Evolutionary conservation across 257 asterid species (phyloP), one percentile per base, ranked within the genome.

Genomic region (Petunia axillaris): DNA sequence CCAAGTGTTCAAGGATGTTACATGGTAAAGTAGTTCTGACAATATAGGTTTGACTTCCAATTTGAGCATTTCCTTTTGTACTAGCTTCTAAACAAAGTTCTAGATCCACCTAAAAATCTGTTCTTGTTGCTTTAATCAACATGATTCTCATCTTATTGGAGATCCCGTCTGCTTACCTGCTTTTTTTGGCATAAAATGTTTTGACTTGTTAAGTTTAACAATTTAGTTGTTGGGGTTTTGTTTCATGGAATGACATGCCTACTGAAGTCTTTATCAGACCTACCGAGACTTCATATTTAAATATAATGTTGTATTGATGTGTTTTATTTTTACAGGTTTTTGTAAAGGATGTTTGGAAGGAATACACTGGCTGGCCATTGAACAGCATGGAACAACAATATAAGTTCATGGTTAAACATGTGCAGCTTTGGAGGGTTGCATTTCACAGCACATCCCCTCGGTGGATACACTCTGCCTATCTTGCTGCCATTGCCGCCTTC

Each of bases 311-410:
- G 3, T 6, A 7, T 8, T 41, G 57, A 16, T 70, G 37, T 35
- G 68, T n/a, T 35, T 25, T 1, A 41, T 44, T 60, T 6, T 6
- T 85, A 57, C 88, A 96, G 99, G 78, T 96, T 38, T 81, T 90
- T 11, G 93, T 96, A 53, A 96, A 94, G 87, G 99, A 96, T 86
- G 98, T 96, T 78, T 93, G 98, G 98, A 96, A 96, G 84, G 99
- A 96, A 83, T 90, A 90, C 48, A 89, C 98, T 0, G 99, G 99
- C 1, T 96, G 99, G 99, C 99, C 99, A 15, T 81, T 96, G 85
- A 96, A 94, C 16, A 87, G 90, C 65, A 96, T 96, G 99, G 99
- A 96, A 85, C 86, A 87, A 43, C 99, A 96, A 79, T 96, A 96
- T 63, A 96, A 96, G 84, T 96, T 96, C 89, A 96, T 96, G 99